A percentile compares a stretch with the other conserved stretches of the same genome.
Conservation (phyloP, 2,329 filamentous ascomycete genomes). For the Plenodomus biglobosus region DNA sequence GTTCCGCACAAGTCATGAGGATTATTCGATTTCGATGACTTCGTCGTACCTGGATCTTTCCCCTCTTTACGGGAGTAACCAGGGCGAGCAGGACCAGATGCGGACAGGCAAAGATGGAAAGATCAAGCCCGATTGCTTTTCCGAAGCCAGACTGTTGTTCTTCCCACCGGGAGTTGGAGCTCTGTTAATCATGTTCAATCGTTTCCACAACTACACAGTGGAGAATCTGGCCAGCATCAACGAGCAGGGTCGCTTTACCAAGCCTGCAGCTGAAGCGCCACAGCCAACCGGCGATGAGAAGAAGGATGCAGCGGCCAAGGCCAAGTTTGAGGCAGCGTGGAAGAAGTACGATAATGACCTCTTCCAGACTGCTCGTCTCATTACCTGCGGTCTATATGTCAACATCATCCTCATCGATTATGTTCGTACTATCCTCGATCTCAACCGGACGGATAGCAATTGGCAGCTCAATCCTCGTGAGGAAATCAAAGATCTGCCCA, state of each 20-base stretch:
- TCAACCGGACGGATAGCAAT: conserved; percentile 70
- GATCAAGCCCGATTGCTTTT: conserved; percentile 71
- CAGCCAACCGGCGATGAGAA: conserved; percentile 48
- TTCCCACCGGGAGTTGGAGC: conserved; percentile 70
- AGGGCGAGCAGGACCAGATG: conserved; percentile 66
- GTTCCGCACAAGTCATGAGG: conserved; percentile 65
- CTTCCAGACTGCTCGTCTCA: conserved; percentile 55
- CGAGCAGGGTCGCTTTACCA: conserved; percentile 75
- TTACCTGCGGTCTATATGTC: conserved; percentile 57
- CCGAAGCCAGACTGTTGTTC: conserved; percentile 63
- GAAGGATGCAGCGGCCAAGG: conserved; percentile 19
- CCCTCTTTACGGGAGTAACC: conserved; percentile 71
- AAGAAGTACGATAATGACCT: conserved; percentile 50
- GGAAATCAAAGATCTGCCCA: conserved; percentile 64
- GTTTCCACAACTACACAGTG: conserved; percentile 85
- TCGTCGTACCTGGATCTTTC: conserved; percentile 75
- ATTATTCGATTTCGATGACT: conserved; percentile 65
- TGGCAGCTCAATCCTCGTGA: conserved; percentile 80
- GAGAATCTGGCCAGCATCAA: conserved; percentile 82
- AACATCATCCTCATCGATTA: conserved; percentile 58
- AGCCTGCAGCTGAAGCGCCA: conserved; percentile 52
- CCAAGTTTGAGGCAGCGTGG: conserved; percentile 36
- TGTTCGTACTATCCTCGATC: conserved; percentile 56
- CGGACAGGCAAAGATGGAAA: conserved; percentile 67
- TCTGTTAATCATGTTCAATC: conserved; percentile 67